Conservation (phyloP, 805 yeast genomes). For the Teunomyces panamensis region DNA sequence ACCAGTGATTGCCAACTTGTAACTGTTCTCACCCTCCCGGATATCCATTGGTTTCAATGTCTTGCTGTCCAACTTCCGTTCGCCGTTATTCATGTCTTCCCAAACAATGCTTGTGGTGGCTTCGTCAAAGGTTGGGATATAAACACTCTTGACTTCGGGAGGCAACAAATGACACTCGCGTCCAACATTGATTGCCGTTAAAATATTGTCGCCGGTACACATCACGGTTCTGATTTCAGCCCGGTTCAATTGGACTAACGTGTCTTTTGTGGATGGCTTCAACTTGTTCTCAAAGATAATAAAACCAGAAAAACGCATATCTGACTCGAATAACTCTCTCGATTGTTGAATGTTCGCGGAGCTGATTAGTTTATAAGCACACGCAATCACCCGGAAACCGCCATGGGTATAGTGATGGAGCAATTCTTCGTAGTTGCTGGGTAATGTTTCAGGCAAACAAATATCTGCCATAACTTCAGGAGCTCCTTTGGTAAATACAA, state of each 20-base stretch:
- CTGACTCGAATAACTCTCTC: conserved; percentile 67
- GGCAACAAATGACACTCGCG: conserved; percentile 72
- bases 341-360: conserved; percentile 9
- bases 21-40: conserved; percentile 35
- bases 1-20: conserved; percentile 85
- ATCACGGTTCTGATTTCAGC: conserved; percentile 83
- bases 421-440: conserved; percentile 67
- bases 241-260: conserved; percentile 54
- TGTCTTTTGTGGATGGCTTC: conserved; percentile 62
- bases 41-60: conserved; percentile 52
- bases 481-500: conserved; percentile 82
- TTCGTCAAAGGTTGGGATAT: conserved; percentile 55
- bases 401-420: conserved; percentile 85
- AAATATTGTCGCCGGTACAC: conserved; percentile 97
- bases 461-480: conserved; percentile 88
- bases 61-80: conserved; percentile 54
- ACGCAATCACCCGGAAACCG: conserved; percentile 94
- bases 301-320: conserved; percentile 78
- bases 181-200: conserved; percentile 93
- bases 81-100: conserved; percentile 66
- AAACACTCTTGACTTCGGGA: conserved; percentile 30
- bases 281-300: conserved; percentile 90
- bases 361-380: conserved; percentile 63
- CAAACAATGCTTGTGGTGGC: conserved; percentile 43
- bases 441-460: conserved; percentile 70